Base-by-base conservation (phyloP, 352 stramenopile species). In the Phytopythium mirpurense region DNA sequence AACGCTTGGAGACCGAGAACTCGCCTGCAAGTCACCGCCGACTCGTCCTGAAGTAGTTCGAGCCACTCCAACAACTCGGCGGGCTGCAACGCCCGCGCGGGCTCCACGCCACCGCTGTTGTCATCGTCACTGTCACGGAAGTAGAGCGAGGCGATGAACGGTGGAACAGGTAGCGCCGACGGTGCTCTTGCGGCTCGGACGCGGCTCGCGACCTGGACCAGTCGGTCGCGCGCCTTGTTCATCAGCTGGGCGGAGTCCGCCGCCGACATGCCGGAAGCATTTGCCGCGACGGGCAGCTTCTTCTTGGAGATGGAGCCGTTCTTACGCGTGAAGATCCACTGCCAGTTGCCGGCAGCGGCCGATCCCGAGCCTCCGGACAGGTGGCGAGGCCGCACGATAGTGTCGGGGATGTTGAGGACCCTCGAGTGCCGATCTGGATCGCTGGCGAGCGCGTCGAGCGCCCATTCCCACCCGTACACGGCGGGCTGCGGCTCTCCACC, bases 251-350 rank as follows among this genome's bases (percentile, higher is more conserved):
- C 48, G 23, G 46, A 51, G 49, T 63, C 40, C 3, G 18, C 23
- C 3, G 11, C 18, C 27, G 37, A 14, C 10, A 16, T 7, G 14
- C 23, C 23, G 5, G 16, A 14, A 8, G 34, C 3, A 5, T 18
- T 48, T 23, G 11, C 45, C 6, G 21, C 56, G 11, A 66, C 42
- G 3, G 46, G 43, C 29, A 54, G 51, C 36, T 78, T 77, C 63
- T 79, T 86, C 32, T 70, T 65, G 27, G 63, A 54, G 40, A 83
- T 56, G 9, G 60, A 35, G 7, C 72, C 72, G 32, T 67, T 79
- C 61, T 79, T 86, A 1, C 70, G 58, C 10, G 69, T 81, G 52
- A 79, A 78, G 12, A 85, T n/a, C 74, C 74, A 85, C 27, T 63
- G 50, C 26, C 51, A 67, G 21, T 54, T 16, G 14, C 48, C 35